A percentile compares a stretch with the other conserved stretches of the same genome.
Evolutionary conservation across 2,329 filamentous ascomycete genomes (phyloP).

Genomic region (Trichoderma breve): DNA sequence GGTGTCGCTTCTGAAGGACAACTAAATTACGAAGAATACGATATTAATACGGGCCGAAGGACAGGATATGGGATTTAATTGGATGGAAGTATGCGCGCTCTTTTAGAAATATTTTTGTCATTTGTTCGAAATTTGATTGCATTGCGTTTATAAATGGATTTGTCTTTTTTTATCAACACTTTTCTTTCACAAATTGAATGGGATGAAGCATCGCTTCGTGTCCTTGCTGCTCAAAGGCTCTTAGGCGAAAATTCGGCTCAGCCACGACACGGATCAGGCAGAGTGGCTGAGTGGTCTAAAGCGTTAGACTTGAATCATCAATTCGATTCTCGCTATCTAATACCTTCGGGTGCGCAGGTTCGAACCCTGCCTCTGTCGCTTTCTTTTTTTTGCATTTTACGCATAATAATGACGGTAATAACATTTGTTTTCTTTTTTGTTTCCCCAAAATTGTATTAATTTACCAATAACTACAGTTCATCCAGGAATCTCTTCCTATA

Average conservation of each 20-base stretch:
- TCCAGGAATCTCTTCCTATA: too few relatives aligned
- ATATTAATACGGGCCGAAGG: background rate
- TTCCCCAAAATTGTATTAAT: rapidly evolving
- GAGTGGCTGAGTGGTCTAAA: slow-evolving; percentile 21
- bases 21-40: background rate
- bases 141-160: background rate
- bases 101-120: background rate
- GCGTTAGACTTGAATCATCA: slow-evolving; percentile 19
- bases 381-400: background rate
- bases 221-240: background rate
- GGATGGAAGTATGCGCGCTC: background rate
- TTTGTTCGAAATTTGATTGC: background rate
- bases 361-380: slow-evolving; percentile 20
- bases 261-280: slow-evolving; percentile 1
- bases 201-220: background rate
- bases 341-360: slow-evolving; percentile 21
- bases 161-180: background rate
- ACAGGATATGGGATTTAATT: too few relatives aligned
- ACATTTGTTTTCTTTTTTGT: background rate
- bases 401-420: too few relatives aligned
- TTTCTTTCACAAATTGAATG: background rate
- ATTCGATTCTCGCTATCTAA: slow-evolving; percentile 19
- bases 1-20: background rate
- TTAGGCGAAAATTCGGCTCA: background rate
- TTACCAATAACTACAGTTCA: too few relatives aligned